These are phyloP conservation scores for Chaetomium olivaceum DNA, from an alignment of 2,329 filamentous ascomycete species.

Conservation along the genomic window DNA sequence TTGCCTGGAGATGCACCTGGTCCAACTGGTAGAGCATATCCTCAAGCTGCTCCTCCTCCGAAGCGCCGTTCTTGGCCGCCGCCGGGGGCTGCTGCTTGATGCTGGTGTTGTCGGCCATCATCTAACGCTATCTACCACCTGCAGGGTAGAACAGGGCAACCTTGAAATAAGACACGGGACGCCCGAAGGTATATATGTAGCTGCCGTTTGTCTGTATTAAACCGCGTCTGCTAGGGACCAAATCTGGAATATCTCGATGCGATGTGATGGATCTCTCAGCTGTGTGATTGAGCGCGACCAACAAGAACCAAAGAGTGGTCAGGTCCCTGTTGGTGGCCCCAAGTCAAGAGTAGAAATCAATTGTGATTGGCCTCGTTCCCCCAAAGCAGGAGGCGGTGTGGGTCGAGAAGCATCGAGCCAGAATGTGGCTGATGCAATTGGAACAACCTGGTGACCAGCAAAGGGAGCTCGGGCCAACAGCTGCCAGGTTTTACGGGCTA, in stretches of 20 bases:
- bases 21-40: constrained; percentile 53
- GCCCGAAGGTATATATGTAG: constrained; percentile 13
- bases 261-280: constrained; percentile 13
- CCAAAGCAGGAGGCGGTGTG: background rate
- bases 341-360: background rate
- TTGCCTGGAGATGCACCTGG: constrained; percentile 57
- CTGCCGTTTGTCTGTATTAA: background rate
- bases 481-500: constrained; percentile 9
- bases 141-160: background rate
- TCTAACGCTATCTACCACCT: background rate
- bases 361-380: constrained; percentile 3
- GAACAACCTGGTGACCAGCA: background rate
- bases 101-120: constrained; percentile 26
- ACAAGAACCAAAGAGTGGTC: background rate
- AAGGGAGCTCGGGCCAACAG: constrained; percentile 10
- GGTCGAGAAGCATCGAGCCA: background rate
- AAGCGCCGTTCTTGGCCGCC: constrained; percentile 33
- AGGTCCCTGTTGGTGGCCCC: background rate
- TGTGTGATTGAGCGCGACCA: background rate
- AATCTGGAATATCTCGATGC: constrained; percentile 10
- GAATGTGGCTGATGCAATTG: constrained; percentile 15
- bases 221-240: background rate
- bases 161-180: background rate
- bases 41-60: constrained; percentile 53
- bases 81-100: constrained; percentile 20